Percentiles rank a stretch among this genome's conserved stretches.
These are phyloP conservation scores for Cyberlindnera amylophila DNA, from an alignment of 805 yeast genomes.

Conservation along the genomic window DNA sequence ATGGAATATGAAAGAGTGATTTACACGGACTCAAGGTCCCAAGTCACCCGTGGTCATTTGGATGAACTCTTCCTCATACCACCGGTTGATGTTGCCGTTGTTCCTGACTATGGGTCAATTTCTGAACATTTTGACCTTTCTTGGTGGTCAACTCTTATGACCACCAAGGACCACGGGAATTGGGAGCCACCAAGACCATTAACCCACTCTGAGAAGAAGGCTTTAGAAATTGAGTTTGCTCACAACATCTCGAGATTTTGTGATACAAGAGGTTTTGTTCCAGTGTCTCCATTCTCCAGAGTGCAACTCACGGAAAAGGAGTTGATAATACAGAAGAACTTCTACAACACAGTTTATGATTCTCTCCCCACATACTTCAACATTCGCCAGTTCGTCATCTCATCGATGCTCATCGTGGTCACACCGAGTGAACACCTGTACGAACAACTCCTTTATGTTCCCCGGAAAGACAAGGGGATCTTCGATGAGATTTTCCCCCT, in stretches of 20 bases:
- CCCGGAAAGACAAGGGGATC: constrained; percentile 48
- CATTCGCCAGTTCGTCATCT: constrained; percentile 30
- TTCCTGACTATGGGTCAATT: constrained; percentile 41
- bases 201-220: constrained; percentile 28
- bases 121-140: constrained; percentile 22
- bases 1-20: constrained; percentile 48
- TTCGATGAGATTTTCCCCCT: constrained; percentile 34
- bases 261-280: constrained; percentile 1
- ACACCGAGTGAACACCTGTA: constrained; percentile 38
- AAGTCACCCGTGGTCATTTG: constrained; percentile 35
- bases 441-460: constrained; percentile 18
- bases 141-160: constrained; percentile 8
- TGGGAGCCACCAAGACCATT: constrained; percentile 23
- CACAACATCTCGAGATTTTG: constrained; percentile 24
- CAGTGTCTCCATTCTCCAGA: neutral
- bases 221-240: constrained; percentile 49
- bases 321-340: constrained; percentile 12
- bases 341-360: constrained; percentile 32
- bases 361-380: constrained; percentile 34
- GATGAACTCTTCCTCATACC: constrained; percentile 54
- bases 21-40: constrained; percentile 56
- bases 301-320: neutral
- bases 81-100: constrained; percentile 42
- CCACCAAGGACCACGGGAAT: constrained; percentile 7
- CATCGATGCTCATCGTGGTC: constrained; percentile 55